Conservation (phyloP, 345 rosid species). For the Orychophragmus violaceus region DNA sequence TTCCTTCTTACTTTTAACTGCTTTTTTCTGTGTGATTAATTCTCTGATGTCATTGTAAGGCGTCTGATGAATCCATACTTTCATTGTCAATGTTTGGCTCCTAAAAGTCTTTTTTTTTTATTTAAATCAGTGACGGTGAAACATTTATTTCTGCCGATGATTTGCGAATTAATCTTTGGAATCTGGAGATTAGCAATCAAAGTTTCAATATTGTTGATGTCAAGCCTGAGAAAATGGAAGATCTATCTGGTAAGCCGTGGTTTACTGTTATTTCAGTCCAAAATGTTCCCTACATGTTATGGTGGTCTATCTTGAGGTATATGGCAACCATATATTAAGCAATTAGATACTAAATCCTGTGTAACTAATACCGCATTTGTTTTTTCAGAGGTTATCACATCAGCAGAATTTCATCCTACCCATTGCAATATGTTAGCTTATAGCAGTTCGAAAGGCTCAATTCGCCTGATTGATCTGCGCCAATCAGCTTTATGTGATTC, state of each 20-base stretch:
- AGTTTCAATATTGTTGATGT: constrained; percentile 98
- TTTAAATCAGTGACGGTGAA: constrained; percentile 66
- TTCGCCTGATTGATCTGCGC: constrained; percentile 94
- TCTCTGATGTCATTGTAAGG: neutral
- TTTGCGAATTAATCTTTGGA: constrained; percentile 97
- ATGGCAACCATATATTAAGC: neutral
- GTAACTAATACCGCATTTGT: neutral
- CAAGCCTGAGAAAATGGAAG: constrained; percentile 98
- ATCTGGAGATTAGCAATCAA: constrained; percentile 92
- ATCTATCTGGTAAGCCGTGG: constrained; percentile 68
- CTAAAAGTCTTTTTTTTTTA: neutral
- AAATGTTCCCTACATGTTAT: neutral
- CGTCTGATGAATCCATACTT: neutral
- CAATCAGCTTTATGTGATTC: constrained; percentile 97
- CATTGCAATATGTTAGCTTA: constrained; percentile 50
- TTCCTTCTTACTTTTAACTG: neutral
- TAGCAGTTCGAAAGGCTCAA: constrained; percentile 98
- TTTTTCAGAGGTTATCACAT: constrained; percentile 94
- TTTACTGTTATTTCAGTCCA: constrained; percentile 1
- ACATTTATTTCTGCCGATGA: constrained; percentile 98
- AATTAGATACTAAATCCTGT: neutral
- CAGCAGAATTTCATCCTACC: constrained; percentile 96
- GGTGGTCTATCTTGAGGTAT: neutral
- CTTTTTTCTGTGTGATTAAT: neutral
- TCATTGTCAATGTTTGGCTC: neutral